Evolutionary conservation across 2,329 filamentous ascomycete genomes (phyloP).

Genomic region (Diplodia seriata): DNA sequence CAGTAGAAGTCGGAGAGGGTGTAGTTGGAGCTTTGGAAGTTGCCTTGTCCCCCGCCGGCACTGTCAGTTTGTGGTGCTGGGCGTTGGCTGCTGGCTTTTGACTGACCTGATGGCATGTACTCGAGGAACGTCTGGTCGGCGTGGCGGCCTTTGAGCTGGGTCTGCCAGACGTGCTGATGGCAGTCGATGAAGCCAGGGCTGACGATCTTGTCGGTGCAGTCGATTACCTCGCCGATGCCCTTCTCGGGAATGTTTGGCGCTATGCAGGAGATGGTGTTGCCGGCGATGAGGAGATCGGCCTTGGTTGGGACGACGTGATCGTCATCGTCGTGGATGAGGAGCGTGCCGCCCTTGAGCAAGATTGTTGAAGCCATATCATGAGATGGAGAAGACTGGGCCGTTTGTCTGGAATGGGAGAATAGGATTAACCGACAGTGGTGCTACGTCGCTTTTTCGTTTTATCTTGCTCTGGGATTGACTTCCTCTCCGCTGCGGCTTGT

Average conservation of each 20-base stretch:
- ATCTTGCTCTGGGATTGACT: no score
- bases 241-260: conserved; percentile 39
- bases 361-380: conserved; percentile 33
- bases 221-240: conserved; percentile 51
- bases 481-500: no score
- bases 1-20: conserved; percentile 33
- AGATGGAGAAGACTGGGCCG: neutral
- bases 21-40: conserved; percentile 44
- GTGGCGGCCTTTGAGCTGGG: conserved; percentile 60
- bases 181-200: conserved; percentile 65
- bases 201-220: conserved; percentile 60
- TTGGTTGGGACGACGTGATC: conserved; percentile 43
- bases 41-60: conserved; percentile 41
- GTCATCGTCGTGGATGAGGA: conserved; percentile 45
- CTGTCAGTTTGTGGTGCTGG: neutral
- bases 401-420: no score
- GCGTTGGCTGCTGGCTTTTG: neutral
- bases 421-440: no score
- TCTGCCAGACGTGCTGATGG: conserved; percentile 60
- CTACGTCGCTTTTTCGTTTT: no score
- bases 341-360: conserved; percentile 47
- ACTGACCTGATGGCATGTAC: conserved; percentile 50
- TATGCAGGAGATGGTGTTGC: conserved; percentile 47
- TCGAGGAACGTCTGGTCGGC: conserved; percentile 58
- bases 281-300: conserved; percentile 45